Percentiles rank a stretch among this genome's conserved stretches.
Conservation (phyloP, 2,329 filamentous ascomycete genomes). For the Cercospora nicotianae region DNA sequence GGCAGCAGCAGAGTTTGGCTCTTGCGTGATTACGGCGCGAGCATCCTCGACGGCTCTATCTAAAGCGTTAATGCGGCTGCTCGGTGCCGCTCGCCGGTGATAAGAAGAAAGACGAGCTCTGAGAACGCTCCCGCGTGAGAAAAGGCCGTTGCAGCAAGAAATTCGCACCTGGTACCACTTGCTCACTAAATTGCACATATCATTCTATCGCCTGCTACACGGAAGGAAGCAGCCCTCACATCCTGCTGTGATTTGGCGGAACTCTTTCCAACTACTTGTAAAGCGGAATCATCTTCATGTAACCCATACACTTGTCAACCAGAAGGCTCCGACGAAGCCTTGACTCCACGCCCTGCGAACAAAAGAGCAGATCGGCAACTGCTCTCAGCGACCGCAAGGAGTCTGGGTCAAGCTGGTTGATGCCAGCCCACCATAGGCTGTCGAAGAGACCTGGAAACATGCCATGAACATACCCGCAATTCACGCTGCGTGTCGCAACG, state of each 20-base stretch:
- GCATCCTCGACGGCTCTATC: not conserved
- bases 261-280: not conserved
- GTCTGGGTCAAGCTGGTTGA: not conserved
- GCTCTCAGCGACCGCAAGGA: not conserved
- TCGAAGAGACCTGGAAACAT: not conserved
- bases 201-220: not conserved
- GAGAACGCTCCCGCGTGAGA: not conserved
- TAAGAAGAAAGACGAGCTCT: not conserved
- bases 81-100: not conserved
- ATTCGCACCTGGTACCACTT: not conserved
- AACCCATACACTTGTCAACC: not conserved
- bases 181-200: not conserved
- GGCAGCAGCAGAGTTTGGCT: not conserved
- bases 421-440: not conserved
- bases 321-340: not conserved
- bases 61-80: not conserved
- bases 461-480: not conserved
- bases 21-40: not conserved
- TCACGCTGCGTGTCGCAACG: not conserved
- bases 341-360: not conserved
- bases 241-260: not conserved
- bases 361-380: not conserved
- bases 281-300: not conserved
- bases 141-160: not conserved
- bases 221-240: not conserved